Base-by-base conservation (phyloP, 176 grass and related monocot genomes). In the Oryza punctata region DNA sequence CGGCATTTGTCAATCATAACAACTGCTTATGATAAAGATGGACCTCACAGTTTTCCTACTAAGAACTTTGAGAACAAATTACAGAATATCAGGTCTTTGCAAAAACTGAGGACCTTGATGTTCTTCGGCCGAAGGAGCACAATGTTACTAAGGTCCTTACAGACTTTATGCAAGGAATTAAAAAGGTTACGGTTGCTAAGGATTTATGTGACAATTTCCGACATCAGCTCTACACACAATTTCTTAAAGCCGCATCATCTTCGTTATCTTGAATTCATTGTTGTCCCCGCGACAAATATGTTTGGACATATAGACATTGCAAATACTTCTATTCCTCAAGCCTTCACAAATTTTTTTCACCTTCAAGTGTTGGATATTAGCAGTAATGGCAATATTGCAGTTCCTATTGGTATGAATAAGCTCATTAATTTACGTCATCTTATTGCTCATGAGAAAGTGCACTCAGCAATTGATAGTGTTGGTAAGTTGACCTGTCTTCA, bases 371-470 rank as follows among this genome's bases (percentile, higher is more conserved):
- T 91, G 26, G 26, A 91, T 61, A 8, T 38, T 0, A 19, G 32
- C 64, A 30, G 14, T 25, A 2, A 2, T 13, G 7, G 24, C 3
- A 65, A 65, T 57, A 4, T 57, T n/a, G 52, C 4, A 6, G 64
- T 38, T 21, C 67, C 67, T n/a, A 0, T 1, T 70, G 41, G 29
- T 24, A 82, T 92, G 1, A 78, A 65, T 73, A 80, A 77, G 37
- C 83, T 92, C 6, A 52, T 89, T 10, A 82, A 61, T 25, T 63
- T 92, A 18, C 35, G 78, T 3, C 79, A 85, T 80, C 33, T 92
- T 76, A 10, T 69, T 60, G 67, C 76, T 44, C 6, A 70, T 41
- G 27, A 32, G 25, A 27, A 75, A 41, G 61, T 69, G 13, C 18
- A 41, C 29, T 81, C 38, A 3, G 40, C 27, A 40, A 71, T 82